Conservation (phyloP, 2,329 filamentous ascomycete species). For the Bipolaris cookei region DNA sequence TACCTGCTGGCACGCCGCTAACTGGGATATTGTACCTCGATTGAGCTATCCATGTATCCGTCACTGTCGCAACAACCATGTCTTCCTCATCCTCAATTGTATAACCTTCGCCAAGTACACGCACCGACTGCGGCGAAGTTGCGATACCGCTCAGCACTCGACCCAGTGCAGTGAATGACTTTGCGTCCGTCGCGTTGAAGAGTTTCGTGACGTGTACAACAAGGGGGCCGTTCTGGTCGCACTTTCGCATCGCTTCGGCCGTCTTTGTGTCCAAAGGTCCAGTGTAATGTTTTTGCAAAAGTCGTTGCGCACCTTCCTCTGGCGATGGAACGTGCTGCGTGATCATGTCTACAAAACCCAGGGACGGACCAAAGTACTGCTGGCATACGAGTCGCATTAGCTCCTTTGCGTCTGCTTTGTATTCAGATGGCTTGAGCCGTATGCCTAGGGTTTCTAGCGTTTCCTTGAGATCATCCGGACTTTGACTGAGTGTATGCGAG, state of each 20-base stretch:
- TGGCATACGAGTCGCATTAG: conserved; percentile 88
- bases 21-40: conserved; percentile 92
- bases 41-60: conserved; percentile 87
- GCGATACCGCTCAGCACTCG: conserved; percentile 92
- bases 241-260: conserved; percentile 78
- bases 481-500: conserved; percentile 91
- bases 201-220: conserved; percentile 94
- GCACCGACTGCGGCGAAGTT: conserved; percentile 78
- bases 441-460: conserved; percentile 84
- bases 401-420: conserved; percentile 86
- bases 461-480: conserved; percentile 79
- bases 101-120: conserved; percentile 93
- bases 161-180: conserved; percentile 86
- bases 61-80: conserved; percentile 85
- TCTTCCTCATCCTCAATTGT: conserved; percentile 98
- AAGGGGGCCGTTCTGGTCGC: conserved; percentile 87
- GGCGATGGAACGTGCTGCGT: conserved; percentile 89
- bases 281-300: conserved; percentile 88
- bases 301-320: conserved; percentile 73
- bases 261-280: conserved; percentile 84
- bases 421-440: conserved; percentile 86
- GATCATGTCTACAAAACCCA: conserved; percentile 95
- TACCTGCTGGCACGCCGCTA: conserved; percentile 90
- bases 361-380: conserved; percentile 91
- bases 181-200: conserved; percentile 89